Evolutionary conservation across 495 filamentous ascomycete species (phyloP), one percentile per base, ranked within the genome.

Genomic region (Aspergillus sclerotioniger): DNA sequence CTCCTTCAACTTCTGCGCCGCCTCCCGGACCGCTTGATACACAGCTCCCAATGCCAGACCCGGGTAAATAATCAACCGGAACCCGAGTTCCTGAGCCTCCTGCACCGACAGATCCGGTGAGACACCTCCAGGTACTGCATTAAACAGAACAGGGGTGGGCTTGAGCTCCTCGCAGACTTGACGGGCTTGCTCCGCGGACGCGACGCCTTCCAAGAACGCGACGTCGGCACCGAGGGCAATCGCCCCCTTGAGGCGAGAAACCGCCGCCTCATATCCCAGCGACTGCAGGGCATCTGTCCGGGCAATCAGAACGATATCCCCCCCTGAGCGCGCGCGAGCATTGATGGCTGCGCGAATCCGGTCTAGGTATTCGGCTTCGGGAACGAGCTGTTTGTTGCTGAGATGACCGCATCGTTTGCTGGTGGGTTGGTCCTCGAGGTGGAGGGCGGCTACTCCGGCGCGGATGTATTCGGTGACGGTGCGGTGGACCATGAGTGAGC

Each of bases 401-500:
- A 85, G 68, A 50, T 84, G 80, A 6, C 82, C 82, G 66, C 82
- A 84, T 8, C 81, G 82, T 63, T 88, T 88, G 39, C 71, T 79
- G 33, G 67, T 65, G 10, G 85, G 75, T 64, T 88, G 83, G 73
- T 87, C 85, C 69, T 89, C 85, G 55, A 88, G 75, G 56, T 88
- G 83, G 45, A 87, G 71, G 10, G 75, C 85, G 0, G 85, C 84
- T 3, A 87, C 80, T 29, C 82, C 82, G 15, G 79, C 72, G 6
- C 71, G 70, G 33, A 79, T 77, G 64, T 87, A 88, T 47, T 77
- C 69, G 58, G 75, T 66, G n/a, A 84, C 76, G 1, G 81, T 79
- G 17, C 77, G 71, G 3, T 77, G 70, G 28, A 87, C 75, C 71
- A 81, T 84, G 20, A 82, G 62, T 3, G 79, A 77, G 6, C 75